Evolutionary conservation across 495 filamentous ascomycete species (phyloP).

Genomic region (Neurospora sp.): DNA sequence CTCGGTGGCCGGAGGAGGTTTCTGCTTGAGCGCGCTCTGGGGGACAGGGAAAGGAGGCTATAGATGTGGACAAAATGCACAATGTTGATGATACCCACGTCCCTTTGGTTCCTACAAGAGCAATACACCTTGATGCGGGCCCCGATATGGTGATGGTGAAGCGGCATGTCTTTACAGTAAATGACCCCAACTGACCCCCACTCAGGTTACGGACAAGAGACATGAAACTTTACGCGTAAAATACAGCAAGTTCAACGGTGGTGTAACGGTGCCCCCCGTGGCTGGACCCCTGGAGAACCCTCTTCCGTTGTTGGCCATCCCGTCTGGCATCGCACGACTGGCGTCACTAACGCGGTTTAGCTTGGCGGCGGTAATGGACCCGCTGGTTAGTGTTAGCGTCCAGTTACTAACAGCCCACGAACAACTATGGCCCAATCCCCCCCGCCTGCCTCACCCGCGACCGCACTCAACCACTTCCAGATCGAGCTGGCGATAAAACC

Average conservation of each 20-base stretch:
- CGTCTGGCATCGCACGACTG: background rate
- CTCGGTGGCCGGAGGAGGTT: slow-evolving; percentile 40
- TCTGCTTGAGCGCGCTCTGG: background rate
- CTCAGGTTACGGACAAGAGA: background rate
- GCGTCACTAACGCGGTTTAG: background rate
- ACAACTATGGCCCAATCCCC: background rate
- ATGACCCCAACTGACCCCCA: background rate
- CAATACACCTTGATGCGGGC: background rate
- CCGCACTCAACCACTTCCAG: background rate
- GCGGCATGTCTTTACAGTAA: background rate
- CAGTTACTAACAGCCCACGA: background rate
- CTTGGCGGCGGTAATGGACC: background rate
- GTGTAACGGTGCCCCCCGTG: background rate
- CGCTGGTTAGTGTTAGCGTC: background rate
- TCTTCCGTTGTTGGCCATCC: background rate
- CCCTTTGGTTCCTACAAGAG: background rate
- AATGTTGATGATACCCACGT: slow-evolving; percentile 1
- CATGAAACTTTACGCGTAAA: background rate
- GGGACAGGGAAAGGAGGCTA: background rate
- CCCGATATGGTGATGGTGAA: background rate
- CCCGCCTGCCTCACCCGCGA: background rate
- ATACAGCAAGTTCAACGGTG: background rate
- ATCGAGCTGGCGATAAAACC: slow-evolving; percentile 14
- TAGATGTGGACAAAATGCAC: background rate
- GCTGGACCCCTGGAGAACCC: background rate